A percentile compares a stretch with the other conserved stretches of the same genome.
Conservation (phyloP, 495 filamentous ascomycete species). For the Podospora pseudopauciseta region DNA sequence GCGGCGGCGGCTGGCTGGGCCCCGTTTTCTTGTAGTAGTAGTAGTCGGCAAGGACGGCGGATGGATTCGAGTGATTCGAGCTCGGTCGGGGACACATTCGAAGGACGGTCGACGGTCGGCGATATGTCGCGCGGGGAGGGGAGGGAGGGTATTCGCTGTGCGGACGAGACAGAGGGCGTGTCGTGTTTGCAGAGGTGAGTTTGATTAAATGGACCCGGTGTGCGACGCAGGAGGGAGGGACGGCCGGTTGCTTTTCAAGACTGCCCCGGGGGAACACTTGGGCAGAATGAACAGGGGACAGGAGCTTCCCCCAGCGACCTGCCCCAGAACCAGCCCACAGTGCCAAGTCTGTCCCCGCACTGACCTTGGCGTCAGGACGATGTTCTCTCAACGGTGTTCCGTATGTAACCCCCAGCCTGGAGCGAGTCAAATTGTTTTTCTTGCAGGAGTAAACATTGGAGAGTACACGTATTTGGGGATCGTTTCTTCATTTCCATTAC, state of each 20-base stretch:
- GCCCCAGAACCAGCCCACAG: constrained; percentile 15
- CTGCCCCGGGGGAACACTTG: constrained; percentile 12
- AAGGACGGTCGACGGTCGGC: neutral
- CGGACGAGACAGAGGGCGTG: constrained; percentile 9
- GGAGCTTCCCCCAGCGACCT: constrained; percentile 6
- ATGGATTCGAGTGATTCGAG: neutral
- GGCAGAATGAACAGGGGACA: constrained; percentile 20
- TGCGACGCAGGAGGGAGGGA: constrained; percentile 24
- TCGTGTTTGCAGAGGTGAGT: constrained; percentile 15
- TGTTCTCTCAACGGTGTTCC: constrained; percentile 10
- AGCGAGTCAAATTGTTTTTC: neutral
- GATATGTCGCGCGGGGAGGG: neutral
- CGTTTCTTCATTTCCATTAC: too few relatives aligned
- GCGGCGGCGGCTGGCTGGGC: constrained; percentile 5
- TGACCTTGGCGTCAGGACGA: constrained; percentile 17
- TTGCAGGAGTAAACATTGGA: too few relatives aligned
- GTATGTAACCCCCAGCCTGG: constrained; percentile 9
- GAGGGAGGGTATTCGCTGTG: neutral
- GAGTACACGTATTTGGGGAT: too few relatives aligned
- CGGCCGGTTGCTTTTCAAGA: constrained; percentile 23
- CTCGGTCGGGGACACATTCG: neutral
- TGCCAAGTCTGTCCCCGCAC: constrained; percentile 14
- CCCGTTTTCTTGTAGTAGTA: neutral
- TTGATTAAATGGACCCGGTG: constrained; percentile 24
- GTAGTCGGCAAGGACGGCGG: constrained; percentile 4